Evolutionary conservation across 306 rosid species (phyloP).

Genomic region (Abrus pulchellus): DNA sequence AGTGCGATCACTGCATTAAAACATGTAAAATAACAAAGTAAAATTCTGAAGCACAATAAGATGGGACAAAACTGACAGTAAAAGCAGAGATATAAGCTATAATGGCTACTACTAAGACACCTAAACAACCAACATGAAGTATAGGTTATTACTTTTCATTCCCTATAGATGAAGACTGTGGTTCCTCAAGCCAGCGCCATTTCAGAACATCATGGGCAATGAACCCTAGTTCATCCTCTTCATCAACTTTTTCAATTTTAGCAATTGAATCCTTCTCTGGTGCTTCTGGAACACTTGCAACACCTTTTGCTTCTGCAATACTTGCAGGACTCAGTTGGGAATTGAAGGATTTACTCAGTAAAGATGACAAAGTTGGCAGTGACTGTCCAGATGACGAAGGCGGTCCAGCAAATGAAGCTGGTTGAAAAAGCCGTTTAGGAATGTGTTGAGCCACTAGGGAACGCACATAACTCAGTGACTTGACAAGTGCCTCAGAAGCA

Average conservation of each 20-base stretch:
- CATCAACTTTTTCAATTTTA: conserved; percentile 71
- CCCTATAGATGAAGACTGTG: conserved; percentile 63
- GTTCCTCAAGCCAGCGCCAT: conserved; percentile 97
- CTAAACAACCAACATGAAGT: conserved; percentile 44
- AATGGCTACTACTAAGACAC: conserved; percentile 14
- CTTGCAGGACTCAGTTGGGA: conserved; percentile 72
- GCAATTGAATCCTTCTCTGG: conserved; percentile 68
- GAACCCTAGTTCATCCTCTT: conserved; percentile 73
- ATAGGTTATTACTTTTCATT: conserved; percentile 67
- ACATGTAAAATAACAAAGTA: conserved; percentile 47
- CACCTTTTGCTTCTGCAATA: conserved; percentile 62
- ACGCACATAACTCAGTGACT: conserved; percentile 89
- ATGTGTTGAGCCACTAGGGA: conserved; percentile 91
- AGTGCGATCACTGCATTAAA: conserved; percentile 71
- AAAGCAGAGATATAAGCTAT: conserved; percentile 32
- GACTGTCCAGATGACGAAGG: conserved; percentile 83
- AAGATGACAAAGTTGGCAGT: conserved; percentile 87
- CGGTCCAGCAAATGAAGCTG: conserved; percentile 87
- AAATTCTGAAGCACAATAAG: conserved; percentile 37
- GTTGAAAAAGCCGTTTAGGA: conserved; percentile 87
- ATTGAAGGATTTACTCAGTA: conserved; percentile 93
- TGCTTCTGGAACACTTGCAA: conserved; percentile 66
- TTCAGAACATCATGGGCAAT: conserved; percentile 83
- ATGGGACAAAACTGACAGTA: conserved; percentile 25
- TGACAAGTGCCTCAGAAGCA: conserved; percentile 85